Percentiles rank a stretch among this genome's conserved stretches.
Conservation (phyloP, 2,329 filamentous ascomycete genomes). For the Cladosporium colombiae region DNA sequence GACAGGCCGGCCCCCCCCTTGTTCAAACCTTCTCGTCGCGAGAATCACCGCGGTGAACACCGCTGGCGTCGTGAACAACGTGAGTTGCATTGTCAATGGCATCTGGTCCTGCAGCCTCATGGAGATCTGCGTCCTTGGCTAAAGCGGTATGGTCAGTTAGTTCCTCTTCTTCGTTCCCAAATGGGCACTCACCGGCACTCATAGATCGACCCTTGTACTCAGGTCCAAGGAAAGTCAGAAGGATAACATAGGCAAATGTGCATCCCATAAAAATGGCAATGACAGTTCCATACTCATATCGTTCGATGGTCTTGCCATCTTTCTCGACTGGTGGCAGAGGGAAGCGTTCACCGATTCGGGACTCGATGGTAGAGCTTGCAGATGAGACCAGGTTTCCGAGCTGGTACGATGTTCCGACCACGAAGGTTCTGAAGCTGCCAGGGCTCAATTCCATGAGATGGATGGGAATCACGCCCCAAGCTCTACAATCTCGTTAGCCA, state of each 20-base stretch:
- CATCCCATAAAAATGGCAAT: conserved; percentile 78
- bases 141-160: neutral
- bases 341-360: conserved; percentile 45
- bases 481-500: conserved; percentile 16
- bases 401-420: conserved; percentile 74
- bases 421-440: conserved; percentile 70
- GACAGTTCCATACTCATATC: conserved; percentile 47
- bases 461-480: conserved; percentile 53
- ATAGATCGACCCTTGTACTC: conserved; percentile 46
- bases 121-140: conserved; percentile 8
- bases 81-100: conserved; percentile 8
- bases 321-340: conserved; percentile 45
- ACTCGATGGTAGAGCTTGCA: conserved; percentile 46
- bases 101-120: conserved; percentile 11
- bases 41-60: conserved; percentile 5
- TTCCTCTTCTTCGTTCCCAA: neutral
- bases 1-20: too few relatives aligned
- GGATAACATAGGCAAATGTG: conserved; percentile 66
- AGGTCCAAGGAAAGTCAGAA: conserved; percentile 64
- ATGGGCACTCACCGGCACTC: conserved; percentile 21
- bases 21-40: conserved; percentile 9
- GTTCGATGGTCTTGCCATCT: conserved; percentile 39
- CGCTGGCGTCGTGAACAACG: neutral
- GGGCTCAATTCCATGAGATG: conserved; percentile 77
- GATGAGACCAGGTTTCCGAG: conserved; percentile 69